A percentile compares a stretch with the other conserved stretches of the same genome.
phyloP scores from a whole-genome alignment of 2,329 filamentous ascomycete species.

The Lecanicillium sp. region DNA sequence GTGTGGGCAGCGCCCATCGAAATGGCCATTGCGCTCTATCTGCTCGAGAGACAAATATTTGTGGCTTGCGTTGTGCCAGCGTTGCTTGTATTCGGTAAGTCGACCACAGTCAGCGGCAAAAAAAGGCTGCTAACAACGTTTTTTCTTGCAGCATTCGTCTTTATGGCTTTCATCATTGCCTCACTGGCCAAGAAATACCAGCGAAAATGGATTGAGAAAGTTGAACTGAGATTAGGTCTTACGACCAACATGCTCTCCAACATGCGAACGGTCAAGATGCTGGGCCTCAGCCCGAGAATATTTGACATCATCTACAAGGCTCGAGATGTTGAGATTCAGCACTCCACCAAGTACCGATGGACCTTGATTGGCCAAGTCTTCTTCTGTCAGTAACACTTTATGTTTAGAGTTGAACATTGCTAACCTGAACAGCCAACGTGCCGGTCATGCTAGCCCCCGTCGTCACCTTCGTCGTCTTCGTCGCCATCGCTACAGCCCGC shows the following conservation, averaged over 20 bases:
- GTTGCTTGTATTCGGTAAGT: slow-evolving; percentile 24
- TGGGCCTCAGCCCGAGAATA: slow-evolving; percentile 20
- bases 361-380: slow-evolving; percentile 15
- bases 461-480: slow-evolving; percentile 8
- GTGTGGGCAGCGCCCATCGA: slow-evolving; percentile 36
- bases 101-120: not conserved
- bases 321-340: slow-evolving; percentile 18
- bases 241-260: slow-evolving; percentile 24
- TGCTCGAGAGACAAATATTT: slow-evolving; percentile 40
- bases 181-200: slow-evolving; percentile 14
- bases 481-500: slow-evolving; percentile 10
- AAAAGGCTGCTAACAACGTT: not conserved
- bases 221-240: slow-evolving; percentile 22
- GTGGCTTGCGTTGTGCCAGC: slow-evolving; percentile 40
- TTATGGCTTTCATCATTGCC: slow-evolving; percentile 20
- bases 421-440: slow-evolving; percentile 9
- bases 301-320: slow-evolving; percentile 16
- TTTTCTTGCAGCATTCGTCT: slow-evolving; percentile 16
- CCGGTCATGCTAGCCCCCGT: slow-evolving; percentile 15
- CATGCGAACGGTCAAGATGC: slow-evolving; percentile 30
- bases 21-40: slow-evolving; percentile 37
- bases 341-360: slow-evolving; percentile 19
- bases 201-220: slow-evolving; percentile 24
- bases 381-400: slow-evolving; percentile 1
- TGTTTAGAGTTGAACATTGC: not conserved